Evolutionary conservation across 164 flowering plant genomes (phyloP), one percentile per base, ranked within the genome.

Genomic region (Houttuynia cordata): DNA sequence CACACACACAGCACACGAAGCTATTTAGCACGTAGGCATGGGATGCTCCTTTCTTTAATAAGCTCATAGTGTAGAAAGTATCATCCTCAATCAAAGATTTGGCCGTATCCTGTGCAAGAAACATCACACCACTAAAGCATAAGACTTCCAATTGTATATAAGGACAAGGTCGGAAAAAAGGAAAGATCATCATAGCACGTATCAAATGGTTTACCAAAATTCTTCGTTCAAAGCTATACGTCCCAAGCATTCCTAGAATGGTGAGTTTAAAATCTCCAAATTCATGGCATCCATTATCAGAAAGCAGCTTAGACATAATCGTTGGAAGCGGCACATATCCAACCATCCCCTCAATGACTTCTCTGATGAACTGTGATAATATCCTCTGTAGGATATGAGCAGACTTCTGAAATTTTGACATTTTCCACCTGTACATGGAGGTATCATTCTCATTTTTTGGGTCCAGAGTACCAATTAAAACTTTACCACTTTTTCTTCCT

Each of bases 291-390:
- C 89, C 87, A 70, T 90, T 93, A 65, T 88, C 97, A 59, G 88
- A 78, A 25, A 93, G 92, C 57, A 93, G 95, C 79, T 90, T 90
- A 53, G 84, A 73, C 96, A 93, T 88, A 74, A 93, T 85, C 21
- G 77, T 67, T 61, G 91, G 97, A 65, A 88, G 95, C 56, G 76
- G 90, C 68, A 90, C 86, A 80, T 86, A 84, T 63, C 97, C 97
- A 62, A 90, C 80, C 99, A 93, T 88, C 70, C 96, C 99, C 68
- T 90, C 97, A 65, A 93, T 87, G 59, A 93, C 83, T 72, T 85
- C 92, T 72, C 81, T 84, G 66, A 93, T 81, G 78, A 93, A 88
- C 58, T 71, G 80, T 65, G 93, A 84, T 59, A 88, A 74, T 69
- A 93, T 61, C 68, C 77, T 83, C 65, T 82, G 81, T 73, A 83